Percentiles rank a stretch among this genome's conserved stretches.
Conservation (phyloP, 2,329 filamentous ascomycete species). For the Colletotrichum sidae region DNA sequence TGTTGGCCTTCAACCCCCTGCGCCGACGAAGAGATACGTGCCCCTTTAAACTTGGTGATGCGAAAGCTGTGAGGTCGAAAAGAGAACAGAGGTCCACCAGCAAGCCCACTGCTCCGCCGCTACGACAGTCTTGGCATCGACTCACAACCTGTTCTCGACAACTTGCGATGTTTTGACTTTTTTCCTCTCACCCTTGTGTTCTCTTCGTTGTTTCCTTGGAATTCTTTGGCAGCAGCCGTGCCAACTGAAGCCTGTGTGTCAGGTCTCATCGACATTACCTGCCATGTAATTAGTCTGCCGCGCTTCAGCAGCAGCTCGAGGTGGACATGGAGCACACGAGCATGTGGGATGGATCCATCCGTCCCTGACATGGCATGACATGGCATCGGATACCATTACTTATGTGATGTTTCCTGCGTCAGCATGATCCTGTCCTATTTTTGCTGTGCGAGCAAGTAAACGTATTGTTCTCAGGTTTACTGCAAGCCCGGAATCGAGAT, state of each 20-base stretch:
- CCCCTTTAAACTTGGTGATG: no score
- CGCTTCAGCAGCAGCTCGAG: neutral
- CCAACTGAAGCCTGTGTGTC: no score
- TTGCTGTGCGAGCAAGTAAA: no score
- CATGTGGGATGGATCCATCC: conserved; percentile 24
- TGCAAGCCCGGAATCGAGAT: no score
- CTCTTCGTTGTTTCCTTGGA: conserved; percentile 29
- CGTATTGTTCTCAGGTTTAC: no score
- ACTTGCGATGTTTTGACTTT: no score
- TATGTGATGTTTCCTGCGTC: neutral
- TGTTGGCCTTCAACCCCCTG: conserved; percentile 12
- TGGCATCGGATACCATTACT: neutral
- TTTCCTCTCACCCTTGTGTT: neutral
- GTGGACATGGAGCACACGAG: conserved; percentile 19
- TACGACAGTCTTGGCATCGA: conserved; percentile 20
- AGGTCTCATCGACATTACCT: no score
- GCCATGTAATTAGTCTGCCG: no score
- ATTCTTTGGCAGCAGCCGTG: neutral
- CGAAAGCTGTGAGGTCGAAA: neutral
- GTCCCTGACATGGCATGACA: conserved; percentile 14
- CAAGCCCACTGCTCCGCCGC: conserved; percentile 24
- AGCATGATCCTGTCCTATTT: neutral
- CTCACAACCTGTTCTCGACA: conserved; percentile 23
- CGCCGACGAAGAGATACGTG: neutral
- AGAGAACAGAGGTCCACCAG: conserved; percentile 13